Percentiles rank a stretch among this genome's conserved stretches.
Evolutionary conservation across 495 filamentous ascomycete genomes (phyloP).

Genomic region (Penicillium soppii): DNA sequence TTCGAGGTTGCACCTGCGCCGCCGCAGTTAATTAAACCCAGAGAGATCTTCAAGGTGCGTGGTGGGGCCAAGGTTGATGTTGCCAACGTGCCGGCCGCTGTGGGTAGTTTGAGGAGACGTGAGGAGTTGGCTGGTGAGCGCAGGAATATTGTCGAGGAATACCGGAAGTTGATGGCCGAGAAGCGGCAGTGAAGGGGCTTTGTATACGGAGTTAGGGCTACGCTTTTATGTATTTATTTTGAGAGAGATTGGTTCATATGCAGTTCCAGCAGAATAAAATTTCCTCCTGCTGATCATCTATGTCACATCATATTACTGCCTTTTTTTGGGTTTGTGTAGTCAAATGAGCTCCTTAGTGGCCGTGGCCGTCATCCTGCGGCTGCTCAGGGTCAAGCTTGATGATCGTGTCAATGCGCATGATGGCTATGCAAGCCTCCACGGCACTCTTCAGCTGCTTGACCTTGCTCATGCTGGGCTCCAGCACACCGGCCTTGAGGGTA

Average conservation of each 20-base stretch:
- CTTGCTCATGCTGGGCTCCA: constrained; percentile 99
- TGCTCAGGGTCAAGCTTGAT: constrained; percentile 96
- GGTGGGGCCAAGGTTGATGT: constrained; percentile 71
- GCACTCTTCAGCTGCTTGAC: constrained; percentile 97
- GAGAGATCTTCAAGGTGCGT: constrained; percentile 66
- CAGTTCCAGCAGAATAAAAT: constrained; percentile 16
- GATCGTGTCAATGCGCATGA: constrained; percentile 99
- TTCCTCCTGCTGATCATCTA: constrained; percentile 25
- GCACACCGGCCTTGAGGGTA: constrained; percentile 87
- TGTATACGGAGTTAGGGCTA: not conserved
- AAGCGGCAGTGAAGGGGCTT: constrained; percentile 42
- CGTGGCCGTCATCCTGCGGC: constrained; percentile 64
- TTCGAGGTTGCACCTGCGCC: constrained; percentile 82
- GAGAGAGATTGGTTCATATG: constrained; percentile 17
- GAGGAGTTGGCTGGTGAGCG: constrained; percentile 79
- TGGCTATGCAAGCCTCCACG: constrained; percentile 97
- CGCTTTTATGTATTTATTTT: constrained; percentile 5
- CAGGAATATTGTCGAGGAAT: constrained; percentile 75
- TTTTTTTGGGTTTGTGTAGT: constrained; percentile 19
- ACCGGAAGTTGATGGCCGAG: constrained; percentile 75
- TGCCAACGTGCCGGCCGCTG: constrained; percentile 68
- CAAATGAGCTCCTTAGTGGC: constrained; percentile 33
- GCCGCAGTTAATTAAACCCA: constrained; percentile 67
- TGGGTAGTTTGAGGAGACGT: constrained; percentile 76
- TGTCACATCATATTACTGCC: constrained; percentile 30